A percentile compares a stretch with the other conserved stretches of the same genome.
Conservation (phyloP, 2,329 filamentous ascomycete genomes). For the Leptographium flavum region DNA sequence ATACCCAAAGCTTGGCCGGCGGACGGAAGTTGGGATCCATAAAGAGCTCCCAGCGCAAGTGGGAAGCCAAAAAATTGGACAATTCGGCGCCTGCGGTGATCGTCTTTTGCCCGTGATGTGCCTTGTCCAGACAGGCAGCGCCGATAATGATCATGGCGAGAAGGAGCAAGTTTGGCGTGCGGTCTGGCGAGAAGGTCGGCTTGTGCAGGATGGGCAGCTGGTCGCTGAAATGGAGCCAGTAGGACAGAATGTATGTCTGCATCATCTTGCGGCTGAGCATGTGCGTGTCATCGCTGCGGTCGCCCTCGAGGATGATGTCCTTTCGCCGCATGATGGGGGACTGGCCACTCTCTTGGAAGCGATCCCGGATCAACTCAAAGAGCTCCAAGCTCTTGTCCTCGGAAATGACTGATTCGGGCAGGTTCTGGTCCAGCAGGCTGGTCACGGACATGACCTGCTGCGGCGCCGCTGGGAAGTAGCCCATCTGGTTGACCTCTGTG, state of each 20-base stretch:
- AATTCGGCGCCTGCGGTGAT: constrained; percentile 68
- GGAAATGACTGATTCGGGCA: constrained; percentile 67
- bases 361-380: constrained; percentile 63
- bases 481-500: constrained; percentile 30
- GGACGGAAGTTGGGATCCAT: constrained; percentile 81
- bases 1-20: constrained; percentile 90
- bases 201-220: constrained; percentile 91
- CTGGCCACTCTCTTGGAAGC: constrained; percentile 70
- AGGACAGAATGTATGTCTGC: constrained; percentile 85
- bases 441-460: constrained; percentile 84
- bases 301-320: constrained; percentile 63
- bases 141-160: constrained; percentile 87
- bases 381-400: constrained; percentile 78
- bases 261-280: constrained; percentile 84
- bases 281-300: constrained; percentile 49
- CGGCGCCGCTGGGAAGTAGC: constrained; percentile 43
- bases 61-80: constrained; percentile 82
- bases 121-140: constrained; percentile 75
- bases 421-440: constrained; percentile 66
- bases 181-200: constrained; percentile 81
- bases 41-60: constrained; percentile 92
- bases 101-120: constrained; percentile 60
- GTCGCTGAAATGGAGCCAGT: constrained; percentile 89
- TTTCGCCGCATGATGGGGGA: constrained; percentile 61
- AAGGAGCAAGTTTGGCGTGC: constrained; percentile 69